phyloP scores from a whole-genome alignment of 306 rosid genomes.

The Lathyrus tuberosus region DNA sequence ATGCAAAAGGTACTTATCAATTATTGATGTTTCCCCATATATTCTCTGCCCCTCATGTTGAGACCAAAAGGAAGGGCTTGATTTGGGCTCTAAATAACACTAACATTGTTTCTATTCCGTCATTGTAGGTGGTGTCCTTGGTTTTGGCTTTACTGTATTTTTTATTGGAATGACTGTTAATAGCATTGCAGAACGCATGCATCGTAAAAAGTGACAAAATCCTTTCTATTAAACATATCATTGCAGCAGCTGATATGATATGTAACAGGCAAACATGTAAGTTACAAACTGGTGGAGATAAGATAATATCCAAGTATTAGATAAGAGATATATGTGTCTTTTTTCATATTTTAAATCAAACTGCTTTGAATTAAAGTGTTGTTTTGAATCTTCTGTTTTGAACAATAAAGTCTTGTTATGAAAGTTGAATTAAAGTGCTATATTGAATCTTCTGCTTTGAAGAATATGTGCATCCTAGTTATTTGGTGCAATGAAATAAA shows the following conservation, averaged over 20 bases:
- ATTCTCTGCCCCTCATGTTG: background rate
- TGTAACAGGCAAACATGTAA: constrained; percentile 36
- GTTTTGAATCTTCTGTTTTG: too few species aligned
- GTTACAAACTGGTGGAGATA: constrained; percentile 3
- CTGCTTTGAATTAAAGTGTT: too few species aligned
- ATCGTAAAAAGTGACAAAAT: constrained; percentile 56
- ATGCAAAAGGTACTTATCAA: constrained; percentile 65
- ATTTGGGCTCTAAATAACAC: constrained; percentile 33
- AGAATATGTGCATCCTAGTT: too few species aligned
- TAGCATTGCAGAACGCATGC: constrained; percentile 62
- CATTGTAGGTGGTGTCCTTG: constrained; percentile 65
- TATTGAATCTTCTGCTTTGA: too few species aligned
- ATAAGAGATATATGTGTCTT: constrained; percentile 3
- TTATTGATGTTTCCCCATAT: background rate
- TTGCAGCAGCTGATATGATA: background rate
- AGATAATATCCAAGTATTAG: constrained; percentile 13
- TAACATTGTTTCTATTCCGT: constrained; percentile 24
- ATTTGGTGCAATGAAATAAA: too few species aligned
- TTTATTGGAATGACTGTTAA: constrained; percentile 81
- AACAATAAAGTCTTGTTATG: too few species aligned
- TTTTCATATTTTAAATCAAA: too few species aligned
- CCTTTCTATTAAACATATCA: constrained; percentile 17
- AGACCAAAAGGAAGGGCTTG: constrained; percentile 1
- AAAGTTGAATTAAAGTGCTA: too few species aligned
- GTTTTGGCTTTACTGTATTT: constrained; percentile 82